These are phyloP conservation scores for Tylopilus subfusipes DNA, from an alignment of 768 basidiomycete genomes.

Conservation along the genomic window DNA sequence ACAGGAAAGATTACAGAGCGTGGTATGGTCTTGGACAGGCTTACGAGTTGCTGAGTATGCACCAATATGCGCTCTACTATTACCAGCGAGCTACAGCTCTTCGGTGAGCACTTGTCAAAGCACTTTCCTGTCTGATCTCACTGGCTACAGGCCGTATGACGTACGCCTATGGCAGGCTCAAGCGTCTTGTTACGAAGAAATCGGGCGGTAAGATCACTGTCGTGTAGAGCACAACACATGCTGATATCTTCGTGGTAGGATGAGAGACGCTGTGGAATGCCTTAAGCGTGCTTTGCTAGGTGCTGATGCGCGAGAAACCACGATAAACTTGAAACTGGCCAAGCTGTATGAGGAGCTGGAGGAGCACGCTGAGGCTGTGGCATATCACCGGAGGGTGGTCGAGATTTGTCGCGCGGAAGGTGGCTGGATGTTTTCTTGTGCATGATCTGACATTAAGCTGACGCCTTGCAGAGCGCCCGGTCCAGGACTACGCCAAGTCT, in stretches of 20 bases:
- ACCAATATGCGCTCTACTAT: conserved; percentile 92
- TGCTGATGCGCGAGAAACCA: conserved; percentile 73
- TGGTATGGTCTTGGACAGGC: conserved; percentile 99
- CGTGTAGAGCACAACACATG: neutral
- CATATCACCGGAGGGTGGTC: conserved; percentile 78
- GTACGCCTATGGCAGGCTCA: conserved; percentile 95
- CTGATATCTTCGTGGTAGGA: conserved; percentile 41
- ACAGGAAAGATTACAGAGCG: conserved; percentile 93
- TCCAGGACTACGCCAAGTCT: conserved; percentile 82
- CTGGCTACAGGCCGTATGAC: conserved; percentile 76
- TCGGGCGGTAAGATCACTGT: conserved; percentile 58
- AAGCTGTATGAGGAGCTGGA: conserved; percentile 64
- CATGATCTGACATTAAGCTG: conserved; percentile 5
- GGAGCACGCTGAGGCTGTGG: conserved; percentile 64
- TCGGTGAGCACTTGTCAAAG: conserved; percentile 45
- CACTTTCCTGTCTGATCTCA: neutral
- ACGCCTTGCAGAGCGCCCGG: conserved; percentile 48
- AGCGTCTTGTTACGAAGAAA: conserved; percentile 90
- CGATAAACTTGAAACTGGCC: conserved; percentile 71
- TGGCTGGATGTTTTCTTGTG: conserved; percentile 23
- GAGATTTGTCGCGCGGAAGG: conserved; percentile 56
- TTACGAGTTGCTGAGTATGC: conserved; percentile 96
- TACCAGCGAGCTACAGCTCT: conserved; percentile 94
- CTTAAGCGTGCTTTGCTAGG: conserved; percentile 85
- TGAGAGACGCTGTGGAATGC: conserved; percentile 86